phyloP scores from a whole-genome alignment of 345 rosid genomes.

The Ceriops zippeliana region DNA sequence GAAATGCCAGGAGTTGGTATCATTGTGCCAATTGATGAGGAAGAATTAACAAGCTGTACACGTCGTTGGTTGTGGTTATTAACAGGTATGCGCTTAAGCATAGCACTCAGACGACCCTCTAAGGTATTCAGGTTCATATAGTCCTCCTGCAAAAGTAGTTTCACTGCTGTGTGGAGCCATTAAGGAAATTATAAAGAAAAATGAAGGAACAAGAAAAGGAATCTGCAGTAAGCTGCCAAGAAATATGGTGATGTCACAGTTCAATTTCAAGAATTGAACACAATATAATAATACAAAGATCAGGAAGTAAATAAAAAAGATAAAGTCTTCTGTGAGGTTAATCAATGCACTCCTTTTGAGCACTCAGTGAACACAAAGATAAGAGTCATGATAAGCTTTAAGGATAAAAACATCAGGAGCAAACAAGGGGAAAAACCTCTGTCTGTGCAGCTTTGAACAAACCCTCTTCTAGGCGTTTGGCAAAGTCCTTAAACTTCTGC shows the following conservation, averaged over 20 bases:
- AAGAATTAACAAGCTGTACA: constrained; percentile 49
- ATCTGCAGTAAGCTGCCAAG: not conserved
- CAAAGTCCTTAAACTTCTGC: constrained; percentile 48
- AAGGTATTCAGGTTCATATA: constrained; percentile 65
- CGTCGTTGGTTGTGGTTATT: constrained; percentile 47
- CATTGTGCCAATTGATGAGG: constrained; percentile 68
- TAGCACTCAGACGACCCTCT: constrained; percentile 52
- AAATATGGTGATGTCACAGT: not conserved
- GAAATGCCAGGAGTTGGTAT: constrained; percentile 93
- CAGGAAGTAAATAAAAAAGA: not conserved
- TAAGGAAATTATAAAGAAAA: not conserved
- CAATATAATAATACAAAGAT: not conserved
- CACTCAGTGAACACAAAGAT: not conserved
- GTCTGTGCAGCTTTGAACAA: constrained; percentile 57
- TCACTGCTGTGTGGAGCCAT: constrained; percentile 4
- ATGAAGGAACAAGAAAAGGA: not conserved
- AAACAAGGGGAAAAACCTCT: constrained; percentile 46
- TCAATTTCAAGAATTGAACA: not conserved
- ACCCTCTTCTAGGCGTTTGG: constrained; percentile 87
- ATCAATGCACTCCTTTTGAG: not conserved
- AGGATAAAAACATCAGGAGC: not conserved
- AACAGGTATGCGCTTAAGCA: constrained; percentile 39
- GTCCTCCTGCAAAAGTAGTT: constrained; percentile 57
- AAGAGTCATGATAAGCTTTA: not conserved
- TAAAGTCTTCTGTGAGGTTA: not conserved